Base-by-base conservation (phyloP, 495 filamentous ascomycete genomes). In the Physcia stellaris region DNA sequence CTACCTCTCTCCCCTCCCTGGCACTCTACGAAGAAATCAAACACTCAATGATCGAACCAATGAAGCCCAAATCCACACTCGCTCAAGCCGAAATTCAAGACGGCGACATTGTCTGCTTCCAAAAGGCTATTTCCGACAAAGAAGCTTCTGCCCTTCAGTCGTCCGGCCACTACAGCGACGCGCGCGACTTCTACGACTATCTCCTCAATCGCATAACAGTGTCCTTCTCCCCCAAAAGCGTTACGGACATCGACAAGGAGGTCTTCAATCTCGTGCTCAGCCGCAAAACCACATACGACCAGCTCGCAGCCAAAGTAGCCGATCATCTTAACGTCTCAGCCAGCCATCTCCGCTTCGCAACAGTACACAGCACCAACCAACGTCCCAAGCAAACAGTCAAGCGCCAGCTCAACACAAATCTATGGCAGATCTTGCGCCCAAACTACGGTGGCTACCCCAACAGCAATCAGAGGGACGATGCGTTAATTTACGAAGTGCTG, bases 1-100 rank as follows among this genome's bases (percentile, higher is more conserved):
- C n/a, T n/a, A n/a, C 9, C 12, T 10, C 22, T 28, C 23, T 6
- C 37, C 47, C 43, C n/a, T 32, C 40, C 9, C 45, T 70, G 17
- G 55, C 59, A 32, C 68, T 95, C n/a, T 94, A 73, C 57, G 88
- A 96, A 69, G 90, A 99, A 58, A 96, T 99, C 61, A 96, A 95
- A 56, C 84, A 86, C 26, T 79, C 73, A 35, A 96, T 96, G 87
- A 93, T 99, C 49, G 90, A 99, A 47, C 64, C 71, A 10, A 84
- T 96, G 68, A 95, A 94, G 55, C 75, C 78, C 1, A 96, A 93
- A 55, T 71, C 83, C 50, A 80, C 85, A 0, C 72, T 99, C 41
- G 77, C 82, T 33, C 76, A 83, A 37, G 86, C 88, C 2, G 90
- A 99, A 56, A 83, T 99, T 29, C 88, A 95, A 51, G 87, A 96